Evolutionary conservation across 2,329 filamentous ascomycete species (phyloP).

Genomic region (Fusarium solani-melongenae): DNA sequence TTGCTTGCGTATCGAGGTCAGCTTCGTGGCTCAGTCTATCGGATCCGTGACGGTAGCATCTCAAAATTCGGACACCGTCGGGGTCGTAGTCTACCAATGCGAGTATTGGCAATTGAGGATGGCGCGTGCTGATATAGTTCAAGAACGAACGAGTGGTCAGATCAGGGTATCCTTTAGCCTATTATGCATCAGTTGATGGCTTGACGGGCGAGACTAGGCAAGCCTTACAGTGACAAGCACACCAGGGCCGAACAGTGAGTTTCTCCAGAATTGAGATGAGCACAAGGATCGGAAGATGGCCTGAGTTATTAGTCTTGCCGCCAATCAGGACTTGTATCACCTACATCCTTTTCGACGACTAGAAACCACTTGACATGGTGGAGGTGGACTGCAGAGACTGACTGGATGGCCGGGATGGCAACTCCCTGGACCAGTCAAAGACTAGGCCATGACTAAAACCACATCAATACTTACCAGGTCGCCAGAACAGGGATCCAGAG

Average conservation of each 20-base stretch:
- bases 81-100: slow-evolving; percentile 81
- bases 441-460: neutral
- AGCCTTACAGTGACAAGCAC: slow-evolving; percentile 73
- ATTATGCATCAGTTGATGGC: neutral
- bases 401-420: slow-evolving; percentile 66
- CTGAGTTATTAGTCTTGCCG: slow-evolving; percentile 45
- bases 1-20: slow-evolving; percentile 57
- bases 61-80: slow-evolving; percentile 78
- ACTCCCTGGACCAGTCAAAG: slow-evolving; percentile 60
- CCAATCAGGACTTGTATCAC: neutral
- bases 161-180: slow-evolving; percentile 88
- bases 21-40: slow-evolving; percentile 69
- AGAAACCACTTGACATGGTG: slow-evolving; percentile 70
- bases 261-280: slow-evolving; percentile 65
- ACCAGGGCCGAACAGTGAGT: slow-evolving; percentile 62
- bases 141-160: slow-evolving; percentile 76
- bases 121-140: slow-evolving; percentile 58
- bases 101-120: slow-evolving; percentile 66
- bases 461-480: slow-evolving; percentile 40
- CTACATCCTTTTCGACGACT: slow-evolving; percentile 82
- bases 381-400: slow-evolving; percentile 63
- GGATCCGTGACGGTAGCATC: slow-evolving; percentile 80
- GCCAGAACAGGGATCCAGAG: slow-evolving; percentile 46
- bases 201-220: fast-evolving
- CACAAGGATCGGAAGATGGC: slow-evolving; percentile 80